These are phyloP conservation scores for Flaveria trinervia DNA, from an alignment of 129 eudicot species.

Conservation along the genomic window DNA sequence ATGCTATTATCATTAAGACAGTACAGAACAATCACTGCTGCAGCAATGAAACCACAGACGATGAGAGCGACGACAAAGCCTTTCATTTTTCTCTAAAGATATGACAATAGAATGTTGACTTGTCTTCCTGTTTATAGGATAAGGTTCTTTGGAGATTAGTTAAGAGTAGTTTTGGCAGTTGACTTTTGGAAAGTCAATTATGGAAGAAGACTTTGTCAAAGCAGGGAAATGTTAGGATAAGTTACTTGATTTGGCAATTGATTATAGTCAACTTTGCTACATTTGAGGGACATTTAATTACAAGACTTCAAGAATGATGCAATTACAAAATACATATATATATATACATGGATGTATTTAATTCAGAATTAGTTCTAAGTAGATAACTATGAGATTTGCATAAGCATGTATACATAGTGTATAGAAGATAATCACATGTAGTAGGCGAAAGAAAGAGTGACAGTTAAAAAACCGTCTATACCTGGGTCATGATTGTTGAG, in stretches of 20 bases:
- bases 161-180: conserved; percentile 17
- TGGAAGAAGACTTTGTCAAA: conserved; percentile 23
- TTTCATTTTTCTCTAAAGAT: conserved; percentile 31
- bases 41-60: conserved; percentile 36
- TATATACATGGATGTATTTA: too few relatives aligned
- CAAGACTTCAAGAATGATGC: neutral
- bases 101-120: neutral
- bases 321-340: too few relatives aligned
- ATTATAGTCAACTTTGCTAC: conserved; percentile 13
- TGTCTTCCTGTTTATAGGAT: conserved; percentile 17
- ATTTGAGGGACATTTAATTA: neutral
- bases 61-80: conserved; percentile 28
- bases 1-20: conserved; percentile 10
- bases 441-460: too few relatives aligned
- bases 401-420: too few relatives aligned
- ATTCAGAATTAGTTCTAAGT: too few relatives aligned
- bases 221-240: conserved; percentile 20
- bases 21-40: conserved; percentile 23
- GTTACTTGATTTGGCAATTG: conserved; percentile 16
- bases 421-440: too few relatives aligned
- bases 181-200: conserved; percentile 10
- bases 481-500: too few relatives aligned
- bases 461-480: too few relatives aligned
- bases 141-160: neutral
- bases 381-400: too few relatives aligned